Evolutionary conservation across 2,329 filamentous ascomycete genomes (phyloP).

Genomic region (Stenocarpella maydis): DNA sequence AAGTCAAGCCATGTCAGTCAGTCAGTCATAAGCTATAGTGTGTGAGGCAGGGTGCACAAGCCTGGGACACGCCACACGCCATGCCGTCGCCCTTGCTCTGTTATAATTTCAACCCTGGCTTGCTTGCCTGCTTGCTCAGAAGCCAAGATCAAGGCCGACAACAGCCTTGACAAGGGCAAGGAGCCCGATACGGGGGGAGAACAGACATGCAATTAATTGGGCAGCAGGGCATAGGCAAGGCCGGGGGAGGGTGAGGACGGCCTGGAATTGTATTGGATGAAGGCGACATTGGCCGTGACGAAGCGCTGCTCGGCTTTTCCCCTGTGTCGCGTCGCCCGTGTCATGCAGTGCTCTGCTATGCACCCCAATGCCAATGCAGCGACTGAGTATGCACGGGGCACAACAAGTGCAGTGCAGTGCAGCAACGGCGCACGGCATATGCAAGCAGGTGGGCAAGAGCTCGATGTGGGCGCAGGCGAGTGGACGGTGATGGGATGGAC

Average conservation of each 20-base stretch:
- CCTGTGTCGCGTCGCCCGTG: slow-evolving; percentile 8
- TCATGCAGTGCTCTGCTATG: not conserved
- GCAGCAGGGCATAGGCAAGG: slow-evolving; percentile 15
- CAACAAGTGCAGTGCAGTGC: slow-evolving; percentile 1
- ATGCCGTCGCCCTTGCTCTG: slow-evolving; percentile 18
- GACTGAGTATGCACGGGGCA: too few relatives aligned
- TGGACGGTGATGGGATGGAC: not conserved
- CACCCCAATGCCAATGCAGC: not conserved
- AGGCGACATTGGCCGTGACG: slow-evolving; percentile 14
- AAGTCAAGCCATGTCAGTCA: not conserved
- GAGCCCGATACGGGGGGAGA: not conserved
- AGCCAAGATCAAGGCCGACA: slow-evolving; percentile 11
- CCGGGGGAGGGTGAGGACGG: not conserved
- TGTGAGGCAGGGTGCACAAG: slow-evolving; percentile 4
- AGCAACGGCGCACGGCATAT: slow-evolving; percentile 1
- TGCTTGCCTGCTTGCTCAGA: not conserved
- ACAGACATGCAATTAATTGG: slow-evolving; percentile 15
- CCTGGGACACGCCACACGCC: slow-evolving; percentile 10
- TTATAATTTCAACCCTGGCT: slow-evolving; percentile 4
- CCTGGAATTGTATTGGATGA: slow-evolving; percentile 7
- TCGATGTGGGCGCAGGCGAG: not conserved
- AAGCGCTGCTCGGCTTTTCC: not conserved
- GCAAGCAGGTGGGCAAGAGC: not conserved
- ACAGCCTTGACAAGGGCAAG: too few relatives aligned
- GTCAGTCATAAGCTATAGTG: not conserved